Evolutionary conservation across 257 asterid species (phyloP).

Genomic region (Salvia hispanica): DNA sequence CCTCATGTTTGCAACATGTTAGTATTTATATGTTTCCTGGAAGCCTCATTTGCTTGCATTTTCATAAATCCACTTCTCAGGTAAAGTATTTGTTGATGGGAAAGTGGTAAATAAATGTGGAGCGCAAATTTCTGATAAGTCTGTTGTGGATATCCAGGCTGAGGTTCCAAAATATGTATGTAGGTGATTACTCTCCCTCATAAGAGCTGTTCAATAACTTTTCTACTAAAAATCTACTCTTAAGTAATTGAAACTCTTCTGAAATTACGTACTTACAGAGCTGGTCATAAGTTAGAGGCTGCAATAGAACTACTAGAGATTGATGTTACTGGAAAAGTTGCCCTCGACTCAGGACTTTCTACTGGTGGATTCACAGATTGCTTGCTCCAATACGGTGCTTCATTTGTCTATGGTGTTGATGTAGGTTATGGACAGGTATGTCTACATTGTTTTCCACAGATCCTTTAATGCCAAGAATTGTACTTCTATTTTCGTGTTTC

Average conservation of each 20-base stretch:
- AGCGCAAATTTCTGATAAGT: conserved; percentile 79
- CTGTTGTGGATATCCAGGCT: conserved; percentile 88
- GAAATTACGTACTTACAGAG: conserved; percentile 54
- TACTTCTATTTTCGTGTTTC: neutral
- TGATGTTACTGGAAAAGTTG: conserved; percentile 83
- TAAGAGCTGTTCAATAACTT: conserved; percentile 12
- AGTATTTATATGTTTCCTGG: neutral
- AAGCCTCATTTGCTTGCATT: conserved; percentile 5
- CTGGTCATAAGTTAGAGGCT: conserved; percentile 91
- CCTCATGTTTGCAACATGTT: neutral
- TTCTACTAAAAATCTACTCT: conserved; percentile 1
- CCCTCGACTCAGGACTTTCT: conserved; percentile 99
- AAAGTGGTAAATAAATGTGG: conserved; percentile 89
- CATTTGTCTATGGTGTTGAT: conserved; percentile 96
- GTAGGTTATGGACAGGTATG: conserved; percentile 97
- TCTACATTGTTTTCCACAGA: conserved; percentile 1
- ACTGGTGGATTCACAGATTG: conserved; percentile 99
- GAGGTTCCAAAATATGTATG: conserved; percentile 98
- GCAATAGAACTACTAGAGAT: conserved; percentile 84
- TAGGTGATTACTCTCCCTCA: conserved; percentile 75
- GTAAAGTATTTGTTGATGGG: conserved; percentile 94
- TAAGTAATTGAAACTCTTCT: conserved; percentile 19
- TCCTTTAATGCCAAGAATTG: neutral
- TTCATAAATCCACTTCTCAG: conserved; percentile 42
- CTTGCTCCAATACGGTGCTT: conserved; percentile 92